Base-by-base conservation (phyloP, 495 filamentous ascomycete genomes). In the Penicillium turbatum region DNA sequence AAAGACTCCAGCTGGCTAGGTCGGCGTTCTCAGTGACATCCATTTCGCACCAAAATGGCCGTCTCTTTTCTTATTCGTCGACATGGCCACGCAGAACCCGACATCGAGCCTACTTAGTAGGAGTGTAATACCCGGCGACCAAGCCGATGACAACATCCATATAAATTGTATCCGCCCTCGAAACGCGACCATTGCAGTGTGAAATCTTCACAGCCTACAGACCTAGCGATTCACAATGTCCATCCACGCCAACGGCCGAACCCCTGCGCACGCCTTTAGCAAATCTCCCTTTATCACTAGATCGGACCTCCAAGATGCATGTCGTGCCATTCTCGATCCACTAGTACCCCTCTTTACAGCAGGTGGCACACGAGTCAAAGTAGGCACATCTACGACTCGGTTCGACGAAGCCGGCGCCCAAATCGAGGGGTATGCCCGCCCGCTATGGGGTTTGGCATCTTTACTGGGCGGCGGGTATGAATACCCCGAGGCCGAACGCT, bases 401-500 rank as follows among this genome's bases (percentile, higher is more conserved):
- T 87, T 85, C 69, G 87, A 90, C 63, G 84, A 88, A 56, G 85
- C 82, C 5, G 88, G 85, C 7, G 87, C 87, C 7, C 84, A 89
- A 54, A 79, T 92, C 7, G 88, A 92, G 69, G 88, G 88, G 1
- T 84, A 84, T 65, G 84, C 83, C 31, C 79, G 87, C 2, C 87
- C 87, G 4, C 74, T 90, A 27, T 90, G 86, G 86, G 88, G 83
- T 6, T 68, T 91, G 13, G 86, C 83, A 5, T 81, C 83, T 6
- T 69, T 90, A 10, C 70, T 90, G 3, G 84, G 79, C 4, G 87
- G 87, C 3, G 80, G 81, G 17, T 82, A 80, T 42, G 66, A 79
- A 15, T 90, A 89, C 65, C 64, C 69, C 29, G 82, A 80, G 11
- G 79, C 82, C 0, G 68, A 79, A 31, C 79, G 80, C 63, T 92